Evolutionary conservation across 768 basidiomycete genomes (phyloP), one percentile per base, ranked within the genome.

Genomic region (Boletus reticuloceps): DNA sequence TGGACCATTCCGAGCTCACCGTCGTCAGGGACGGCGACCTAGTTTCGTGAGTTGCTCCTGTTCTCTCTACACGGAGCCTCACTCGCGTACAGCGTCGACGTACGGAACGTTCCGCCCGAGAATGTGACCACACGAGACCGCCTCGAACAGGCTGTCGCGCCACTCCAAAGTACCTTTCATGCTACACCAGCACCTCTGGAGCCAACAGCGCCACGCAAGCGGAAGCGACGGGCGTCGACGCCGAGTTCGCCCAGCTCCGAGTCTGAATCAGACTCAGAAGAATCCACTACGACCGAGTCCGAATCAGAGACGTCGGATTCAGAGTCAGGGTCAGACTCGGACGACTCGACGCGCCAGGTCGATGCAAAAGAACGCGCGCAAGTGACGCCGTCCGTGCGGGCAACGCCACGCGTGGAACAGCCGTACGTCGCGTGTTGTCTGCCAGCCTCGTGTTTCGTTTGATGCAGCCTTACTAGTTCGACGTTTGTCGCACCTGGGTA

Each of bases 401-500:
- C 14, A 14, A 53, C 52, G 32, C 36, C 32, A 34, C 20, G 34
- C 34, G 11, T 14, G 13, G 34, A 11, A 36, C 12, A 19, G 2
- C 31, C 37, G 58, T 62, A 59, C 29, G 65, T 60, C 31, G 41
- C 22, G 22, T 17, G 7, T 31, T 32, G 10, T 42, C 32, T 1
- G 37, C 17, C 13, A 2, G 16, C 1, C 13, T 45, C n/a, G 27
- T 3, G 39, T 34, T 10, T 1, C 2, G 20, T 27, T 25, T 25
- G 6, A 37, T 19, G 13, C 19, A 13, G 13, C 25, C 4, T 7
- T 3, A 48, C 34, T 47, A 71, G 67, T 2, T 2, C 47, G 1
- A 48, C 39, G 0, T 49, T 54, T 11, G 77, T 85, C 10, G 83
- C 85, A 2, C 85, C 85, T 0, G 85, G 86, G 4, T 68, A 73